Evolutionary conservation across 1,284 basidiomycete species (phyloP).

Genomic region (Bondarzewia mesenterica): DNA sequence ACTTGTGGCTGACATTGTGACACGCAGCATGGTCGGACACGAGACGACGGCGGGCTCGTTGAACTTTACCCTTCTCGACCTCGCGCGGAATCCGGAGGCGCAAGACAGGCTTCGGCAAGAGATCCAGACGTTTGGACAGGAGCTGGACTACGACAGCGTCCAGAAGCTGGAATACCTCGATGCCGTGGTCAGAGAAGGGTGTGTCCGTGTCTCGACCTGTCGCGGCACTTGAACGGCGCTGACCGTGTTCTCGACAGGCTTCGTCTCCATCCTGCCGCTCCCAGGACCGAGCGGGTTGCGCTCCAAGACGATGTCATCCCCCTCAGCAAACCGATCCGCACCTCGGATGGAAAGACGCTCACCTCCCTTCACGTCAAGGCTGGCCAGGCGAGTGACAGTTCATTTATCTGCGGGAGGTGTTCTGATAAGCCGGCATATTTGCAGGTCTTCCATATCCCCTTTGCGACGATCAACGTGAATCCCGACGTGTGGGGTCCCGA

Average conservation of each 20-base stretch:
- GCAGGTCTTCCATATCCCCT: conserved; percentile 17
- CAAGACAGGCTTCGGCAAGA: neutral
- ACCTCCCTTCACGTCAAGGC: conserved; percentile 12
- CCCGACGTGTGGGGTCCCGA: conserved; percentile 21
- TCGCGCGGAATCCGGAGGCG: neutral
- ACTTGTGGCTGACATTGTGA: too few species aligned
- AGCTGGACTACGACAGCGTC: neutral
- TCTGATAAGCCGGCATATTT: neutral
- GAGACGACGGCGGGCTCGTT: neutral
- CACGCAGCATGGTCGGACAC: neutral
- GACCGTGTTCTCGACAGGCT: conserved; percentile 11
- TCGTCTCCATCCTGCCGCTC: conserved; percentile 14
- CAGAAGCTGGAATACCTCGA: neutral
- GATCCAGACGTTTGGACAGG: neutral
- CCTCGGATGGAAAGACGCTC: conserved; percentile 11
- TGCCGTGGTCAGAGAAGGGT: neutral
- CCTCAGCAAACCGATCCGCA: conserved; percentile 14
- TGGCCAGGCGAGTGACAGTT: conserved; percentile 14
- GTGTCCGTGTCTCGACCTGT: neutral
- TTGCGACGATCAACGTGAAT: conserved; percentile 15
- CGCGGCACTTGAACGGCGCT: neutral
- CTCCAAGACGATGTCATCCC: conserved; percentile 16
- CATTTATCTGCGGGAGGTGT: neutral
- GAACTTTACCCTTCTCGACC: neutral
- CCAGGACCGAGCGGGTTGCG: conserved; percentile 15